Percentiles rank a stretch among this genome's conserved stretches.
These are phyloP conservation scores for Nissolia schottii DNA, from an alignment of 306 rosid genomes.

Conservation along the genomic window DNA sequence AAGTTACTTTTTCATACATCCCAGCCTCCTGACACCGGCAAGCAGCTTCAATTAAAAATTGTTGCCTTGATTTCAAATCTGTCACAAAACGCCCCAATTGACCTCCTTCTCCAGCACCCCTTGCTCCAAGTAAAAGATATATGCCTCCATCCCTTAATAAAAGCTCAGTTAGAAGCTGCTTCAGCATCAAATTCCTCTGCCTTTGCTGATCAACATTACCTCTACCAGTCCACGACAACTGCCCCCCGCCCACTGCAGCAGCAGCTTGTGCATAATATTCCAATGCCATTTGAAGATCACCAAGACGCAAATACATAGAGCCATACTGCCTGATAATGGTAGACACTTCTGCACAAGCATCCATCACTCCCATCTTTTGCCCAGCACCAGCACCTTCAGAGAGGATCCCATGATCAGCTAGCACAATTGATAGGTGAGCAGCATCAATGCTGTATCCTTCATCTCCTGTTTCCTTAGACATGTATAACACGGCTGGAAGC, in stretches of 20 bases:
- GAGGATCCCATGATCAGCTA: conserved; percentile 89
- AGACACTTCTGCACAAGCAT: conserved; percentile 87
- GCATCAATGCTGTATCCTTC: conserved; percentile 92
- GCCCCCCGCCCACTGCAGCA: conserved; percentile 96
- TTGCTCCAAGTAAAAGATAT: conserved; percentile 83
- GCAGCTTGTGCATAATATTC: conserved; percentile 98
- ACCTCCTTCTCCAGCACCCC: conserved; percentile 97
- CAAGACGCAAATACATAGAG: conserved; percentile 70
- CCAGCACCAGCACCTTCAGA: conserved; percentile 75
- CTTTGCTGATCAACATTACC: conserved; percentile 84
- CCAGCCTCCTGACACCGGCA: conserved; percentile 92
- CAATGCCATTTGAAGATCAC: conserved; percentile 66
- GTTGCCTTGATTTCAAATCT: conserved; percentile 74
- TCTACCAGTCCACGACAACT: conserved; percentile 83
- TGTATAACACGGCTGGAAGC: conserved; percentile 73
- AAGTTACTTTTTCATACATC: conserved; percentile 74
- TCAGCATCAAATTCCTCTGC: conserved; percentile 92
- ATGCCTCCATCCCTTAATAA: conserved; percentile 83
- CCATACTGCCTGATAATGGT: conserved; percentile 85
- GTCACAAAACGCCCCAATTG: conserved; percentile 73
- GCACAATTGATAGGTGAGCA: conserved; percentile 79
- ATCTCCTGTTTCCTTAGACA: conserved; percentile 86
- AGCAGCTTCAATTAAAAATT: conserved; percentile 90
- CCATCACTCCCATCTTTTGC: conserved; percentile 84
- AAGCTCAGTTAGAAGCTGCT: conserved; percentile 89